phyloP scores from a whole-genome alignment of 257 asterid genomes.

The Penstemon davidsonii region DNA sequence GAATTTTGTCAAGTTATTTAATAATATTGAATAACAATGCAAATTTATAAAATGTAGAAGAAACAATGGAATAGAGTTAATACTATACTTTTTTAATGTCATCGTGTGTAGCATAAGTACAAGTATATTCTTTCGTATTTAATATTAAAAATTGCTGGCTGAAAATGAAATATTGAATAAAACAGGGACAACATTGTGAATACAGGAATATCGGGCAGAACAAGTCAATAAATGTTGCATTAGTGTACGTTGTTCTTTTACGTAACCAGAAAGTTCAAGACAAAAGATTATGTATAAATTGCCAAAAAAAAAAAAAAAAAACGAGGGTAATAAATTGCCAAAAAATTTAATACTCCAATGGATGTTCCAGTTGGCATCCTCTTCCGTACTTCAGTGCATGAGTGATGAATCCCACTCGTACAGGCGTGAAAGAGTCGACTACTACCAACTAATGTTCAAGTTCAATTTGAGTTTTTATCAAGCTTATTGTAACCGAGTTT shows the following conservation, averaged over 20 bases:
- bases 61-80: too few relatives aligned
- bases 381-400: conserved; percentile 18
- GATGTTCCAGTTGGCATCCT: conserved; percentile 12
- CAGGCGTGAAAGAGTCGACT: too few relatives aligned
- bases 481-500: too few relatives aligned
- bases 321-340: neutral
- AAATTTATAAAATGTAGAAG: too few relatives aligned
- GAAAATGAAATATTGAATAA: conserved; percentile 14
- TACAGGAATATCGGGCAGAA: neutral
- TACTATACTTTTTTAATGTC: neutral
- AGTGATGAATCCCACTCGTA: conserved; percentile 10
- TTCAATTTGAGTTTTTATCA: too few relatives aligned
- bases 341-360: too few relatives aligned
- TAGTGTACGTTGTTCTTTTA: too few relatives aligned
- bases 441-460: too few relatives aligned
- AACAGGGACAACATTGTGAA: conserved; percentile 7
- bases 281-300: conserved; percentile 3
- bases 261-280: conserved; percentile 1
- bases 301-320: neutral
- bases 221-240: neutral
- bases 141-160: neutral
- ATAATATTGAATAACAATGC: too few relatives aligned
- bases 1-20: too few relatives aligned
- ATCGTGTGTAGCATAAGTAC: neutral
- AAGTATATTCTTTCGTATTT: neutral